Evolutionary conservation across 371 early-diverging fungal species (phyloP).

Genomic region (Zychaea mexicana): DNA sequence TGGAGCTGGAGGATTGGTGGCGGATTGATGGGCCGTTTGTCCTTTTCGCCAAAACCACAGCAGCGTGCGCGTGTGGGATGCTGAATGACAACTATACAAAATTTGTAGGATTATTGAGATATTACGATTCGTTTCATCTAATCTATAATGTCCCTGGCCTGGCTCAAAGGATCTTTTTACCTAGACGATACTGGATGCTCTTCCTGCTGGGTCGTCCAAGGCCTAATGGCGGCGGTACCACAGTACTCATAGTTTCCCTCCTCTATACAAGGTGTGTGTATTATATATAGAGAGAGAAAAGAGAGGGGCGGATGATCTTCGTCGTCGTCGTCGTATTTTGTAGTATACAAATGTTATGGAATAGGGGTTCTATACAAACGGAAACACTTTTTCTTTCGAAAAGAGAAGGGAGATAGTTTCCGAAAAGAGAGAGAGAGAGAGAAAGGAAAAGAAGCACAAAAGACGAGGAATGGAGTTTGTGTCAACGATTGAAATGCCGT

Average conservation of each 20-base stretch:
- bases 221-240: slow-evolving; percentile 24
- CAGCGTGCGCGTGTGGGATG: slow-evolving; percentile 67
- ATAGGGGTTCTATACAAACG: too few relatives aligned
- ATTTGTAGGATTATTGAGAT: too few relatives aligned
- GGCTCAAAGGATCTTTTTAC: slow-evolving; percentile 14
- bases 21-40: slow-evolving; percentile 71
- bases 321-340: too few relatives aligned
- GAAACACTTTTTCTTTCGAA: too few relatives aligned
- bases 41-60: slow-evolving; percentile 76
- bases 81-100: slow-evolving; percentile 60
- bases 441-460: too few relatives aligned
- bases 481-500: too few relatives aligned
- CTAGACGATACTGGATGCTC: slow-evolving; percentile 22
- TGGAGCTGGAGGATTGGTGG: slow-evolving; percentile 64
- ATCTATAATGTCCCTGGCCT: not conserved
- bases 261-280: too few relatives aligned
- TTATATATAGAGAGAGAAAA: not conserved
- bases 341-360: too few relatives aligned
- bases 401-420: too few relatives aligned
- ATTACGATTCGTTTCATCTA: too few relatives aligned
- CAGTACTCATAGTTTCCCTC: slow-evolving; percentile 2
- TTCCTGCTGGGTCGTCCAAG: slow-evolving; percentile 23
- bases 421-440: too few relatives aligned
- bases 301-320: not conserved
- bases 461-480: too few relatives aligned